Conservation (phyloP, 768 basidiomycete species). For the Tricholoma hemisulphureum region DNA sequence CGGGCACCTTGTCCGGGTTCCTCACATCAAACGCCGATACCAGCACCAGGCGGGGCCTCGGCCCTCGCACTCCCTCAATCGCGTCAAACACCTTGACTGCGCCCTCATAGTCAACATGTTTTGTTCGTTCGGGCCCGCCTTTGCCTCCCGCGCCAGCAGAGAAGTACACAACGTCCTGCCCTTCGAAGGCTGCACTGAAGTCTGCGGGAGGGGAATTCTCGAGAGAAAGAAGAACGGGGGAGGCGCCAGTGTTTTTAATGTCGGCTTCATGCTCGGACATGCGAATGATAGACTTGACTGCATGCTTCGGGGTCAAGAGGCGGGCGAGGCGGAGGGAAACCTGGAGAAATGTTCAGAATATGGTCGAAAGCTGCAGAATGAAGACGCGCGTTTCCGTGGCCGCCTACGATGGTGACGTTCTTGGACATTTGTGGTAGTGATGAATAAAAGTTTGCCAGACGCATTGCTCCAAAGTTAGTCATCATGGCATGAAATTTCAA, state of each 20-base stretch:
- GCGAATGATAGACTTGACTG: conserved; percentile 58
- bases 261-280: conserved; percentile 44
- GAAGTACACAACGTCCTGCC: conserved; percentile 44
- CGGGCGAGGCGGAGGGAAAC: conserved; percentile 51
- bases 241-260: conserved; percentile 41
- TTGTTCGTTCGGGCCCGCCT: conserved; percentile 53
- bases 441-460: too few species aligned
- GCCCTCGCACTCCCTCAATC: conserved; percentile 47
- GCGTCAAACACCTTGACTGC: conserved; percentile 72
- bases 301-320: conserved; percentile 42
- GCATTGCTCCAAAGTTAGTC: too few species aligned
- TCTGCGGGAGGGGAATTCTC: conserved; percentile 49
- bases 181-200: conserved; percentile 46
- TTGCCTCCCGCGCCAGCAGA: conserved; percentile 56
- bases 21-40: conserved; percentile 61
- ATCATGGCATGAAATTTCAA: too few species aligned
- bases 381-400: conserved; percentile 55
- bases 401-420: conserved; percentile 52
- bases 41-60: conserved; percentile 53
- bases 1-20: conserved; percentile 46
- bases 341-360: conserved; percentile 17
- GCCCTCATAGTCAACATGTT: conserved; percentile 59
- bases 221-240: conserved; percentile 54
- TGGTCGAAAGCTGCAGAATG: too few species aligned
- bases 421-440: conserved; percentile 23